Conservation (phyloP, 73 alveolate species). For the Paramecium biaurelia region DNA sequence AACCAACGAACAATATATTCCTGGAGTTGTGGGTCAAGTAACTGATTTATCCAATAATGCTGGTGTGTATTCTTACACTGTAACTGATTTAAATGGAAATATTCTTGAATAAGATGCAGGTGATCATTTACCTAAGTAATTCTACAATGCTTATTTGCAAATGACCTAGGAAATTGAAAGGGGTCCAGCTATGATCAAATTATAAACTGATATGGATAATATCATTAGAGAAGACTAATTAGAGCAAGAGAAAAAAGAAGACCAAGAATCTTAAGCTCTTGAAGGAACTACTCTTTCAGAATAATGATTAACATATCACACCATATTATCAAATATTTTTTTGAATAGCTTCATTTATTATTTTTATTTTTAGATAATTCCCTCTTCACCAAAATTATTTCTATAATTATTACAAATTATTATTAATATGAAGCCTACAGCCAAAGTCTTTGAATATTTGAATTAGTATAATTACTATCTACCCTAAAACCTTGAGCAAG, state of each 20-base stretch:
- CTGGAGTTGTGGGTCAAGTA: not conserved
- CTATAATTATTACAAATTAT: not conserved
- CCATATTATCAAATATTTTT: not conserved
- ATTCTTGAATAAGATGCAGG: not conserved
- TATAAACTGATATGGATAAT: slow-evolving; percentile 19
- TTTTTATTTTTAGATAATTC: not conserved
- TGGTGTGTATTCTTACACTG: not conserved
- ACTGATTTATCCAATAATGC: slow-evolving; percentile 1
- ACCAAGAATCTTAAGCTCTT: not conserved
- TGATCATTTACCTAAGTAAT: not conserved
- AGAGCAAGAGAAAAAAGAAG: not conserved
- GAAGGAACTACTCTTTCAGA: slow-evolving; percentile 18
- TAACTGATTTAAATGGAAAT: not conserved
- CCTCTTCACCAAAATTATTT: not conserved
- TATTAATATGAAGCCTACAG: not conserved
- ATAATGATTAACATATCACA: not conserved
- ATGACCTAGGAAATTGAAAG: slow-evolving; percentile 9
- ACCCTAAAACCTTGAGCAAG: not conserved
- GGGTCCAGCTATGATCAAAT: slow-evolving; percentile 8
- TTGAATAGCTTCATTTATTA: not conserved
- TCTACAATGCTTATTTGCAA: not conserved
- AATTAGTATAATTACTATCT: not conserved
- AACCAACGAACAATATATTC: not conserved
- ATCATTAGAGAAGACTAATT: slow-evolving; percentile 13
- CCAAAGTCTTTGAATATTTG: not conserved